Conservation (phyloP, 495 filamentous ascomycete species). For the Annulohypoxylon stygium region DNA sequence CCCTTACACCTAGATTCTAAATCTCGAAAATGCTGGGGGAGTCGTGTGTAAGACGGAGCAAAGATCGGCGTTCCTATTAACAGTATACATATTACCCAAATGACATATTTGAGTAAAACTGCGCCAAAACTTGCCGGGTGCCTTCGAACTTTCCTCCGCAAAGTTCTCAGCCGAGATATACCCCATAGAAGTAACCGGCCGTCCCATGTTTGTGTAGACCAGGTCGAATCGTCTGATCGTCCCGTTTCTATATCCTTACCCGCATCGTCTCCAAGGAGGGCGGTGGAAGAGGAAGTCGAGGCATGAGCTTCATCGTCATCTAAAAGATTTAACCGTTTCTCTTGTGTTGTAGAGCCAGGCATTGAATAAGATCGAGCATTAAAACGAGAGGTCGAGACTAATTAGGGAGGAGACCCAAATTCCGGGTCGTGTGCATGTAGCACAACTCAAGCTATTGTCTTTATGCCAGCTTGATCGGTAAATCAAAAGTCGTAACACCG, state of each 20-base stretch:
- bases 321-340: constrained; percentile 37
- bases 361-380: constrained; percentile 36
- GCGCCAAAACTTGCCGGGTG: constrained; percentile 21
- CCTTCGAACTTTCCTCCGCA: constrained; percentile 40
- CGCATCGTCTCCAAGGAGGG: constrained; percentile 34
- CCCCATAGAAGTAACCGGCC: constrained; percentile 34
- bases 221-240: neutral
- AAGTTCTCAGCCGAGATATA: constrained; percentile 28
- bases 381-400: constrained; percentile 15
- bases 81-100: constrained; percentile 37
- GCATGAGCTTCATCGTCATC: constrained; percentile 37
- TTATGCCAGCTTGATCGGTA: constrained; percentile 21
- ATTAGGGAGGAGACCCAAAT: constrained; percentile 11
- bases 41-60: constrained; percentile 71
- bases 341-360: constrained; percentile 39
- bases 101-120: constrained; percentile 29
- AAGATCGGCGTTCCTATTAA: constrained; percentile 65
- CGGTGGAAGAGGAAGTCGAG: constrained; percentile 32
- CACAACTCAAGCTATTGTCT: constrained; percentile 21
- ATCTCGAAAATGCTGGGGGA: constrained; percentile 57
- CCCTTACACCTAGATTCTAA: constrained; percentile 49
- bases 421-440: constrained; percentile 18
- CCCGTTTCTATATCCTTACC: constrained; percentile 29
- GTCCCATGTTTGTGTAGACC: constrained; percentile 32
- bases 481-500: constrained; percentile 26